Percentiles rank a stretch among this genome's conserved stretches.
These are phyloP conservation scores for Diversispora epigaea DNA, from an alignment of 192 early-diverging fungal species.

Conservation along the genomic window DNA sequence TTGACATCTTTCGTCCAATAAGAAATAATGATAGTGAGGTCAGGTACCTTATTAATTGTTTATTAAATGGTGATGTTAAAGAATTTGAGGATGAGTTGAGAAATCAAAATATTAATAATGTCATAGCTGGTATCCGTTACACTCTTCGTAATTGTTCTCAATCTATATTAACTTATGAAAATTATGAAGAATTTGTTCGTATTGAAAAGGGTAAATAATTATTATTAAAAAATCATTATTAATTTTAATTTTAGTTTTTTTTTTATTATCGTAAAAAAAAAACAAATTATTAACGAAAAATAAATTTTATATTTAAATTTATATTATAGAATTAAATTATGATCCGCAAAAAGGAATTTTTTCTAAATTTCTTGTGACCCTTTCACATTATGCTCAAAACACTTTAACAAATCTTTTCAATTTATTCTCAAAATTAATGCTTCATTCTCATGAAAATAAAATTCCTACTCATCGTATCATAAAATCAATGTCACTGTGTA, in stretches of 20 bases:
- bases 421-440: conserved; percentile 11
- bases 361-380: conserved; percentile 12
- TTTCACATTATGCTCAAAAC: conserved; percentile 1
- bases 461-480: conserved; percentile 20
- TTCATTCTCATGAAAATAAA: conserved; percentile 24
- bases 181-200: conserved; percentile 29
- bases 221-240: background rate
- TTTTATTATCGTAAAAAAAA: background rate
- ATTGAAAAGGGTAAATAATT: conserved; percentile 25
- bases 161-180: conserved; percentile 12
- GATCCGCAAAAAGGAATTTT: conserved; percentile 27
- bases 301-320: background rate
- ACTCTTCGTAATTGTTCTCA: conserved; percentile 9
- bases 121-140: conserved; percentile 21
- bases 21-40: conserved; percentile 15
- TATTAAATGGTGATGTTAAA: conserved; percentile 9
- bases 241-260: background rate
- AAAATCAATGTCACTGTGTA: conserved; percentile 15
- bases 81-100: conserved; percentile 22
- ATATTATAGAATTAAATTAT: conserved; percentile 25
- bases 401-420: conserved; percentile 20
- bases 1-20: conserved; percentile 17
- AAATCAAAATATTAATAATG: conserved; percentile 28
- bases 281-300: too few species aligned
- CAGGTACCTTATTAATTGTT: conserved; percentile 22